A percentile compares a stretch with the other conserved stretches of the same genome.
Conservation (phyloP, 2,329 filamentous ascomycete genomes). For the Drechslerella dactyloides region DNA sequence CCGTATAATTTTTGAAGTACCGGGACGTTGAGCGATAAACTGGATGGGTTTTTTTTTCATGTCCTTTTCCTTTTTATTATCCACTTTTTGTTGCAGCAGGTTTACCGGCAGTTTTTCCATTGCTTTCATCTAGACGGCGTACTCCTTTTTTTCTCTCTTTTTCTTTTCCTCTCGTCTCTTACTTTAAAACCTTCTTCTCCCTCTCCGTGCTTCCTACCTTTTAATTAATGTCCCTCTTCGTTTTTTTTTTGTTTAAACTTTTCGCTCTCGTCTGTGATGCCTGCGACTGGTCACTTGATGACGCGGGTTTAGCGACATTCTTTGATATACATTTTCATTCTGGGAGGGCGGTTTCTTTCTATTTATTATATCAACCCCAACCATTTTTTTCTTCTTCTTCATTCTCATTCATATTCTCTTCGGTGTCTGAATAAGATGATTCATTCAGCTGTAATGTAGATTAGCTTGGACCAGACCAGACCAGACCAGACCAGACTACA, state of each 20-base stretch:
- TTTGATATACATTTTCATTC: neutral
- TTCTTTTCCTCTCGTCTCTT: conserved; percentile 11
- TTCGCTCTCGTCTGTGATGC: neutral
- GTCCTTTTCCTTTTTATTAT: conserved; percentile 38
- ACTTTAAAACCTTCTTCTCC: no score
- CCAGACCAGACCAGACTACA: neutral
- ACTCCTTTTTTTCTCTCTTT: conserved; percentile 30
- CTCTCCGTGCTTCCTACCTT: conserved; percentile 39
- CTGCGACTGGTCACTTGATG: neutral
- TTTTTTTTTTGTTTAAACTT: no score
- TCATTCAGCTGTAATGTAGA: conserved; percentile 48
- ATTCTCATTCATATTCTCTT: conserved; percentile 10
- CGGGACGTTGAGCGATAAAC: conserved; percentile 35
- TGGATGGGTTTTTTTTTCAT: conserved; percentile 39
- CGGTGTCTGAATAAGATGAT: conserved; percentile 45
- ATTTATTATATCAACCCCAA: conserved; percentile 1
- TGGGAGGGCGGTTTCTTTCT: neutral
- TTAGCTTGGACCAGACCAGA: conserved; percentile 29
- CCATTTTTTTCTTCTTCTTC: conserved; percentile 6
- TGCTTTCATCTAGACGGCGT: conserved; percentile 50
- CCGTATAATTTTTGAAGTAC: conserved; percentile 17
- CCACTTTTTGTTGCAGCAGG: conserved; percentile 42
- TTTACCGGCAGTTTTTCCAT: conserved; percentile 46
- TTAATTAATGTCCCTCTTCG: conserved; percentile 41
- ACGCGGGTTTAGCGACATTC: neutral